A percentile compares a stretch with the other conserved stretches of the same genome.
Evolutionary conservation across 2,329 filamentous ascomycete genomes (phyloP).

Genomic region (Neonectria neomacrospora): DNA sequence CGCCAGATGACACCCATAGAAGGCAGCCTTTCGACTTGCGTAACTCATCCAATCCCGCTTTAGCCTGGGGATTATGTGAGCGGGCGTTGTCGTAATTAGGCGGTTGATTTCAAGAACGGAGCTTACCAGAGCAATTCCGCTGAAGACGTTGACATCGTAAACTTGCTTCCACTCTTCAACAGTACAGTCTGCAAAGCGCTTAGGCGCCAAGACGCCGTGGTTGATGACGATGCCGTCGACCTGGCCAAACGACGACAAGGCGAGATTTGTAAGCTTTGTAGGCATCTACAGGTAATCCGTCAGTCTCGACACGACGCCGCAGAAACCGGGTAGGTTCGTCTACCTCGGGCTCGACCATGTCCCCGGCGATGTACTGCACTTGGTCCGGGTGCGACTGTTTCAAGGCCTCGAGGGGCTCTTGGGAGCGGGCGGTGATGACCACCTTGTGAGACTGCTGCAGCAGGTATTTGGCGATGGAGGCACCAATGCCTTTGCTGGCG

Average conservation of each 20-base stretch:
- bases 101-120: too few relatives aligned
- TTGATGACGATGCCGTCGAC: constrained; percentile 89
- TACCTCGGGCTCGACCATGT: constrained; percentile 65
- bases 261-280: constrained; percentile 70
- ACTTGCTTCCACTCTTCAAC: constrained; percentile 77
- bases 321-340: background rate
- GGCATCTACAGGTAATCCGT: constrained; percentile 57
- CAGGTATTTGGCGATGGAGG: constrained; percentile 64
- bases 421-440: constrained; percentile 67
- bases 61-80: constrained; percentile 62
- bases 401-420: constrained; percentile 60
- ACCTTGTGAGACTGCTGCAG: constrained; percentile 66
- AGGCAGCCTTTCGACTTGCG: constrained; percentile 76
- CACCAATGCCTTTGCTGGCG: constrained; percentile 71
- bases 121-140: constrained; percentile 79
- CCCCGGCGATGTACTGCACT: constrained; percentile 66
- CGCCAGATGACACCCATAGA: constrained; percentile 83
- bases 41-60: constrained; percentile 76
- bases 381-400: constrained; percentile 60
- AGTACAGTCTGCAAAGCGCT: constrained; percentile 75
- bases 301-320: background rate
- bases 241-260: constrained; percentile 73
- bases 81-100: background rate
- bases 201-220: constrained; percentile 83
- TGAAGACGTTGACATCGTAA: constrained; percentile 91